Base-by-base conservation (phyloP, 805 yeast species). In the Saccharomycopsis lassenensis region DNA sequence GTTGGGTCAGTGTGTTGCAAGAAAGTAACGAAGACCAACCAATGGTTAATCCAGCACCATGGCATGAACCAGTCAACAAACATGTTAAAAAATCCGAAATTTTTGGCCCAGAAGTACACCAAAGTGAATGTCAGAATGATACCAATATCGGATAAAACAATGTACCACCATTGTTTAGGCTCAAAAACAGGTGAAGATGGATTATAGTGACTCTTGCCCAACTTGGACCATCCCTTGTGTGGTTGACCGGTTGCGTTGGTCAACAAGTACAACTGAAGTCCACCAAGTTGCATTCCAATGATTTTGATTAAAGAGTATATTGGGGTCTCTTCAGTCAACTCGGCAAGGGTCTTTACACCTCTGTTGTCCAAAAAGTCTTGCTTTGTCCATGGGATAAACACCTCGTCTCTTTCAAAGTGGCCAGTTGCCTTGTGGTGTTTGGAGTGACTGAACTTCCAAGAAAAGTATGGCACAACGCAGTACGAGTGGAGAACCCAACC, bases 371-470 rank as follows among this genome's bases (percentile, higher is more conserved):
- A 35, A 43, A 53, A 67, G 42, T 63, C 66, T 39, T 69, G 61
- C 48, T 67, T 68, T 30, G 73, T 69, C 48, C 58, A 58, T 37
- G 80, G 80, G 29, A 73, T 52, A 50, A 71, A 73, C 24, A 72
- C 80, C 65, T 68, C 71, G 56, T 73, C 80, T 52, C 67, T 65
- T 35, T 69, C 62, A 46, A 71, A 54, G 52, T 72, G 74, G 45
- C 78, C 79, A 17, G 78, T 73, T 30, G 73, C 73, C 57, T 73
- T 71, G 54, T 73, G 80, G 54, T 73, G 80, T 51, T 69, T 73
- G 28, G 70, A 62, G 48, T 73, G 80, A 35, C 70, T 60, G 49
- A 59, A 71, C 49, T 73, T 72, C 79, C 78, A 73, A 3, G 76
- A 69, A 47, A 73, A 73, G 52, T 69, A 73, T 20, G 79, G 80